Base-by-base conservation (phyloP, 768 basidiomycete species). In the Clavulina sp. region DNA sequence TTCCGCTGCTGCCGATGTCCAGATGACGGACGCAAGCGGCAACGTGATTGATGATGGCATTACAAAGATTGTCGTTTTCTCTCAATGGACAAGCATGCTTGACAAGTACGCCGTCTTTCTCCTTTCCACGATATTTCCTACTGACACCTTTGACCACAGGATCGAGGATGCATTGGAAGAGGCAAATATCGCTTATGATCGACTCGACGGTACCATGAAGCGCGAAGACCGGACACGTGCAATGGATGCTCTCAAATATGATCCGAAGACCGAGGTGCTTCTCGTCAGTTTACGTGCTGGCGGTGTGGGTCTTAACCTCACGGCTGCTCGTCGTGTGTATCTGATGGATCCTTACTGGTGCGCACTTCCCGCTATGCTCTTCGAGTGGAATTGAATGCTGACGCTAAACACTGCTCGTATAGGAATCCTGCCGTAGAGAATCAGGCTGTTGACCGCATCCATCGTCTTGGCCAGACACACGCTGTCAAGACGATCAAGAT, bases 361-460 rank as follows among this genome's bases (percentile, higher is more conserved):
- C 57, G 69, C 61, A 3, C 18, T 13, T 24, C 43, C 41, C 43
- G 43, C 41, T 23, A n/a, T 50, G 13, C 28, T 16, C 16, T 6
- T 36, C 6, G 44, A 41, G 29, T 19, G 32, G 18, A 23, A 52
- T 9, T 24, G 41, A 4, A 38, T 9, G 9, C 19, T 46, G 13
- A 9, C 43, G 24, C 7, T 46, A 7, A 7, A 23, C 9, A 26
- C 24, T 7, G 34, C 34, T 28, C 43, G 9, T 26, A 7, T 58
- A 89, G 86, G 89, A 95, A 95, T 60, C 91, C 91, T 16, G 89
- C 89, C 19, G 91, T 92, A 4, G 91, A 97, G 68, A 91, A 95
- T 61, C 93, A 96, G 66, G 93, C 92, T 19, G 87, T 96, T 28
- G 95, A 99, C 67, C 85, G 93, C 49, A 93, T 95, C 57, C 95